These are phyloP conservation scores for Ochromonadaceae sp. DNA, from an alignment of 352 stramenopile genomes.

Conservation along the genomic window DNA sequence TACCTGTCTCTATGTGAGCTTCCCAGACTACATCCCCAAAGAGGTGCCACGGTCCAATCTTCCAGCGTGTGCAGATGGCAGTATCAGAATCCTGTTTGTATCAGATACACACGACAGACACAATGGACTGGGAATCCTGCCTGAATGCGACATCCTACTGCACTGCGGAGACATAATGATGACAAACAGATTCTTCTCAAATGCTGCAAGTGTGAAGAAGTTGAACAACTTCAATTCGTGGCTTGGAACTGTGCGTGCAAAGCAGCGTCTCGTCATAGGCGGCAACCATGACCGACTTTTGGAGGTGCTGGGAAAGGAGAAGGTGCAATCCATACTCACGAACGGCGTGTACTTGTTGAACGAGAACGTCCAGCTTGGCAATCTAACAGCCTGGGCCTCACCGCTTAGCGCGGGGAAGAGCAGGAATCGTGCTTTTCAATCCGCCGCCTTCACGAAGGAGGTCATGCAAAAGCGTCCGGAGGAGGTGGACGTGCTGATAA, in stretches of 20 bases:
- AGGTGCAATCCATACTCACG: neutral
- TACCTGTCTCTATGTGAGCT: too few species aligned
- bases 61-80: neutral
- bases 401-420: neutral
- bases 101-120: neutral
- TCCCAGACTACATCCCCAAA: too few species aligned
- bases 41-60: too few species aligned
- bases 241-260: neutral
- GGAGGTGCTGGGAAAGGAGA: neutral
- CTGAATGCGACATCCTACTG: neutral
- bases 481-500: neutral
- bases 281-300: neutral
- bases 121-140: neutral
- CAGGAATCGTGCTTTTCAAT: neutral
- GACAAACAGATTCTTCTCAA: neutral
- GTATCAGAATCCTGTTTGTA: neutral
- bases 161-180: neutral
- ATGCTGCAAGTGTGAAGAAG: neutral
- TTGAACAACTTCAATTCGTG: neutral
- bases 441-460: neutral
- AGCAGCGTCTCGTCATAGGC: neutral
- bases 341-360: neutral
- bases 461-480: neutral
- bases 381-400: neutral
- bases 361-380: neutral